Conservation (phyloP, 2,329 filamentous ascomycete genomes). For the Kalaharituber pfeilii region DNA sequence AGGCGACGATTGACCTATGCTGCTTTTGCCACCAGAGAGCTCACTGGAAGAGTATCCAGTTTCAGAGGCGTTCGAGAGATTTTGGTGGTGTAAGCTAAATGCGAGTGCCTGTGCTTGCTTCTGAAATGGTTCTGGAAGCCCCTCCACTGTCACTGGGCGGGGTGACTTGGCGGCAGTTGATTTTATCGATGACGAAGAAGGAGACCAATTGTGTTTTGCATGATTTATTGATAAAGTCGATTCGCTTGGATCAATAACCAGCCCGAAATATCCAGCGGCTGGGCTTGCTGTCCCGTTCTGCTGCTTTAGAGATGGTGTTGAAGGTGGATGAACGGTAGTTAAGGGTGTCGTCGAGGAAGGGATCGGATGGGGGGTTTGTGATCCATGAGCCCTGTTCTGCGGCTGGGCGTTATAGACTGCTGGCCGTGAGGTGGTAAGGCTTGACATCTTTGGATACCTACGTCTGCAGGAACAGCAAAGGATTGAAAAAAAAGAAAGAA, state of each 20-base stretch:
- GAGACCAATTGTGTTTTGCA: conserved; percentile 22
- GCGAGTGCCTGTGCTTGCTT: conserved; percentile 20
- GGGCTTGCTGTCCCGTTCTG: not conserved
- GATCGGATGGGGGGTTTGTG: not conserved
- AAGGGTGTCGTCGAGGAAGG: not conserved
- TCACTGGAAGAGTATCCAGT: conserved; percentile 12
- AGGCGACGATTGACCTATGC: conserved; percentile 16
- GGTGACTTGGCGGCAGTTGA: conserved; percentile 22
- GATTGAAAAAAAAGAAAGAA: not conserved
- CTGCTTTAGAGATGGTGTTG: not conserved
- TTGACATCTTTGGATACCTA: not conserved
- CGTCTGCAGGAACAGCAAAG: not conserved
- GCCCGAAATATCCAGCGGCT: conserved; percentile 20
- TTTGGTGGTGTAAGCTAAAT: conserved; percentile 15
- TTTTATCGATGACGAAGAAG: conserved; percentile 20
- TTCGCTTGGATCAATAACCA: conserved; percentile 20
- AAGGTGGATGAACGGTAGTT: not conserved
- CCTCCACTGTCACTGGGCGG: conserved; percentile 20
- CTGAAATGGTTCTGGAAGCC: conserved; percentile 20
- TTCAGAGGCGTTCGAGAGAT: conserved; percentile 13
- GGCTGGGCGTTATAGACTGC: not conserved
- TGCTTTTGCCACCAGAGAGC: conserved; percentile 14
- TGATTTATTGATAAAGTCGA: conserved; percentile 10
- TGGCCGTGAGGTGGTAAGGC: conserved; percentile 1
- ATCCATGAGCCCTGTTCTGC: not conserved